Evolutionary conservation across 495 filamentous ascomycete species (phyloP).

Genomic region (Mycothermus thermophilus): DNA sequence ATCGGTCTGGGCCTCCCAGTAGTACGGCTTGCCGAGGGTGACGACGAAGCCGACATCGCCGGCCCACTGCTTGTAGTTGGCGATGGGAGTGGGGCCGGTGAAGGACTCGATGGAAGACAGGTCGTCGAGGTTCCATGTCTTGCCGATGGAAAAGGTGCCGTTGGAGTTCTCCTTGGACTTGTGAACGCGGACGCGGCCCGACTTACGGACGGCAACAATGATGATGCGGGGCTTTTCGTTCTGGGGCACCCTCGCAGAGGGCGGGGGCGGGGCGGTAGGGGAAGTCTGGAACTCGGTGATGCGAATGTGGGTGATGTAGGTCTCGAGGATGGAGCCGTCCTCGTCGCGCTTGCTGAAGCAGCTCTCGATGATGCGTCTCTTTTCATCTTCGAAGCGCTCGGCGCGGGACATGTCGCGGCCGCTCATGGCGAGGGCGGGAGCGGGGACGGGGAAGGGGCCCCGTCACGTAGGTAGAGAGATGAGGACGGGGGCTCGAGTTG

Average conservation of each 20-base stretch:
- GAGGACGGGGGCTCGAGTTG: no score
- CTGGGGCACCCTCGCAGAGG: conserved; percentile 44
- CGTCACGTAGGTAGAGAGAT: conserved; percentile 8
- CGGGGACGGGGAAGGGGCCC: conserved; percentile 10
- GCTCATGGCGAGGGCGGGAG: conserved; percentile 14
- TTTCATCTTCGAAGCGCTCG: conserved; percentile 90
- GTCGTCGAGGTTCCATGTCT: conserved; percentile 93
- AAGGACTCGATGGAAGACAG: conserved; percentile 68
- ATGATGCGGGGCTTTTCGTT: conserved; percentile 84
- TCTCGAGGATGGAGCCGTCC: conserved; percentile 70
- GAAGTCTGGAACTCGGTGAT: conserved; percentile 72
- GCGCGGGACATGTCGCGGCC: conserved; percentile 50
- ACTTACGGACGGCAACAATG: conserved; percentile 81
- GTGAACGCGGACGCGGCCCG: conserved; percentile 85
- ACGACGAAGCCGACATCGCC: conserved; percentile 74
- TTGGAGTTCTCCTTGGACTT: conserved; percentile 93
- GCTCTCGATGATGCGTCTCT: conserved; percentile 77
- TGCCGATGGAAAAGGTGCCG: conserved; percentile 90
- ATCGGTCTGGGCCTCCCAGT: conserved; percentile 80
- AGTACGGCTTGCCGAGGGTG: conserved; percentile 84
- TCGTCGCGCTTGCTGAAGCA: conserved; percentile 81
- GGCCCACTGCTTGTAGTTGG: conserved; percentile 62
- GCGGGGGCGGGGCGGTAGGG: conserved; percentile 77
- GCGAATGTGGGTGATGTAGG: conserved; percentile 92
- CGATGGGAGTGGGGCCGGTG: conserved; percentile 43